phyloP scores from a whole-genome alignment of 331 rosid species.

The Acacia pycnantha region DNA sequence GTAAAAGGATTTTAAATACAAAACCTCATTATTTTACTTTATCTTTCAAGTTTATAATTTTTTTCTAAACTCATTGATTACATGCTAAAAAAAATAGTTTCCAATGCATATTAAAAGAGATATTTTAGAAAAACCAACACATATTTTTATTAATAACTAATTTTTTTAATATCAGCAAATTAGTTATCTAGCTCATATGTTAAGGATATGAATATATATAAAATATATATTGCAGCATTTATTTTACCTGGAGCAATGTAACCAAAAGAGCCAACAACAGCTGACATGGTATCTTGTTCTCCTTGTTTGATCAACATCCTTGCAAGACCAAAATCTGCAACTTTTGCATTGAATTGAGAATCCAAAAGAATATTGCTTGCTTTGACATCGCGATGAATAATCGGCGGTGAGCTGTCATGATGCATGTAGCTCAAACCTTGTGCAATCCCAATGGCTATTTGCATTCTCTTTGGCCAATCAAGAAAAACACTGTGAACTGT shows the following conservation, averaged over 20 bases:
- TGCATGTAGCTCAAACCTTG: conserved; percentile 90
- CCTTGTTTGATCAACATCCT: conserved; percentile 68
- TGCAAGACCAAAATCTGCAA: conserved; percentile 93
- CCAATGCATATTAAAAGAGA: too few relatives aligned
- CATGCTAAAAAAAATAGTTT: too few relatives aligned
- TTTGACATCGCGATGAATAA: conserved; percentile 84
- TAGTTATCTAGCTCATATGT: background rate
- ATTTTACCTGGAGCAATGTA: conserved; percentile 91
- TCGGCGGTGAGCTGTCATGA: conserved; percentile 67
- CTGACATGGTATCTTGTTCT: conserved; percentile 63
- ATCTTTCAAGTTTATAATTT: too few relatives aligned
- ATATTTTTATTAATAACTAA: background rate
- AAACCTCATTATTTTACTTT: too few relatives aligned
- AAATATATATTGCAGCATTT: background rate
- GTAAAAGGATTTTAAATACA: too few relatives aligned
- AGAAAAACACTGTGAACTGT: conserved; percentile 36
- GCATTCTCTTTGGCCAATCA: conserved; percentile 75
- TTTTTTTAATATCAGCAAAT: background rate
- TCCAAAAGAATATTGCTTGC: conserved; percentile 84
- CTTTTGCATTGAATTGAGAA: conserved; percentile 62
- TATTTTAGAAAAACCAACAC: background rate
- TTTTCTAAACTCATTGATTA: too few relatives aligned
- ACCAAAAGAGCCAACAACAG: conserved; percentile 79
- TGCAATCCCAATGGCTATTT: conserved; percentile 75
- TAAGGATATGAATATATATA: too few relatives aligned